Percentiles rank a stretch among this genome's conserved stretches.
These are phyloP conservation scores for Chamaecrista fasciculata DNA, from an alignment of 306 rosid species.

Conservation along the genomic window DNA sequence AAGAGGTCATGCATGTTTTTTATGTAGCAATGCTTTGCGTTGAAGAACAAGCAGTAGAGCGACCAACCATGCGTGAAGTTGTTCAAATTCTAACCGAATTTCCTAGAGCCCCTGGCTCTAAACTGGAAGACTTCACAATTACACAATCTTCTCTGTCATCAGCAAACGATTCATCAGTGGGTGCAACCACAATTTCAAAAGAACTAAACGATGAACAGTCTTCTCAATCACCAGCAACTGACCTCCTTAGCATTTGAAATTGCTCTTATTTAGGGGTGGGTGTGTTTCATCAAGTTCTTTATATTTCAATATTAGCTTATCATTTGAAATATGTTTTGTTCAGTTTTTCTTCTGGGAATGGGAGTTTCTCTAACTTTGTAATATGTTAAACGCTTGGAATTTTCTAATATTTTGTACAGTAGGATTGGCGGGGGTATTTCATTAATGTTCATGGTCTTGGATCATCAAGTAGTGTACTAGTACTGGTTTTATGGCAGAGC, in stretches of 20 bases:
- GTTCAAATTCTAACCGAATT: conserved; percentile 94
- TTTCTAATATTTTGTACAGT: conserved; percentile 59
- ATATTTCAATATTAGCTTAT: conserved; percentile 25
- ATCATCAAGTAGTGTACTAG: conserved; percentile 29
- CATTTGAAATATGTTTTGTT: conserved; percentile 16
- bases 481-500: conserved; percentile 35
- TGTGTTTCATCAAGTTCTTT: conserved; percentile 35
- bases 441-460: conserved; percentile 27
- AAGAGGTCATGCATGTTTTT: conserved; percentile 84
- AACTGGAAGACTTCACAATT: conserved; percentile 41
- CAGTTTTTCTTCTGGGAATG: conserved; percentile 28
- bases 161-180: conserved; percentile 41
- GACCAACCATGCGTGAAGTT: conserved; percentile 97
- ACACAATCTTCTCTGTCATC: conserved; percentile 51
- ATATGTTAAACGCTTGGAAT: conserved; percentile 38
- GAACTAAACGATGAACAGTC: conserved; percentile 41
- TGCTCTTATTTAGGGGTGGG: conserved; percentile 22
- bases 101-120: conserved; percentile 60
- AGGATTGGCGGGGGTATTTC: conserved; percentile 48
- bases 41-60: conserved; percentile 94
- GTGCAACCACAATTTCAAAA: conserved; percentile 40
- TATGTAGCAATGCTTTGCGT: conserved; percentile 94
- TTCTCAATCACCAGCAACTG: conserved; percentile 63
- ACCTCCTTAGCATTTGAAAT: conserved; percentile 84
- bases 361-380: conserved; percentile 43